Base-by-base conservation (phyloP, 106 monocot species). In the Triglochin maritima region DNA sequence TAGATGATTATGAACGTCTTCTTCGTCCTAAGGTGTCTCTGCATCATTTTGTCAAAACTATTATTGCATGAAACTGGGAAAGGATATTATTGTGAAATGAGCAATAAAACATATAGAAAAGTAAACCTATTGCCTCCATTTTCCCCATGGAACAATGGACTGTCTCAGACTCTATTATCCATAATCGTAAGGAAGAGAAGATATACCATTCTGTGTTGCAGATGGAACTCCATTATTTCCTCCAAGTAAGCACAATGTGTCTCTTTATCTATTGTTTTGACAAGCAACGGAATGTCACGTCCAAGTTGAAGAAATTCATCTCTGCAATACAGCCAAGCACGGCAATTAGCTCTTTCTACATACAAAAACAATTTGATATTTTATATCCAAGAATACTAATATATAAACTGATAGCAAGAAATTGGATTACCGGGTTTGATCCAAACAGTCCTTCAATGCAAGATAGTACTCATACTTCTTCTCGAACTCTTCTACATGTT, bases 21-120 rank as follows among this genome's bases (percentile, higher is more conserved):
- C 85, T 88, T 93, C 83, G 88, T 82, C 59, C 82, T 74, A 43
- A 74, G 79, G 66, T 93, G 85, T 57, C 74, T 93, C 92, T 93
- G 88, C 63, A 84, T 65, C 47, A 68, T 10, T 55, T 51, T 0
- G 44, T 42, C 52, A 57, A 10, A 29, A 29, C 2, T 57, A n/a
- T 57, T 57, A n/a, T 8, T 50, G 50, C 10, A 50, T 7, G 50
- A 10, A 50, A 50, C 5, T 2, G 10, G 50, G 8, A 50, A 10
- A 50, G 10, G 50, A 2, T 10, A 50, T 7, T 10, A 50, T 50
- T 50, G 8, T 2, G 1, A 50, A 50, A 50, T 50, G 50, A 7
- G 50, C 8, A 50, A 5, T 50, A 50, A 50, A 10, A 7, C 5
- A 50, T 7, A 50, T 50, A 10, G 50, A 50, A 50, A 10, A 50